Evolutionary conservation across 129 eudicot genomes (phyloP).

Genomic region (Kitagawia praeruptora): DNA sequence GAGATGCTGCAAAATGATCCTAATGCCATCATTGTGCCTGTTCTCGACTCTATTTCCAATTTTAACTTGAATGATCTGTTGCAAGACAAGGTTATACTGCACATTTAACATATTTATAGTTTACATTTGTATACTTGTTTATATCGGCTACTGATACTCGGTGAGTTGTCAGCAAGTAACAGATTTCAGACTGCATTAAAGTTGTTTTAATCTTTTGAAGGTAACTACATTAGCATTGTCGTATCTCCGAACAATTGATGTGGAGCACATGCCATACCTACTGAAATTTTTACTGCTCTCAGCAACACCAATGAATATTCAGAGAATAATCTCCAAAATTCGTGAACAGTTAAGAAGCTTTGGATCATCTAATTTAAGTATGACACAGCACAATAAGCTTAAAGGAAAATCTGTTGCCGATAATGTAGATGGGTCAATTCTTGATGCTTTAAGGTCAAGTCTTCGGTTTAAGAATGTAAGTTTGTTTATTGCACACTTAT

Average conservation of each 20-base stretch:
- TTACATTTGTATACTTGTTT: background rate
- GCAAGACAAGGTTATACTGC: slow-evolving; percentile 57
- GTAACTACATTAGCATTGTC: slow-evolving; percentile 68
- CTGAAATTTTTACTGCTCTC: slow-evolving; percentile 66
- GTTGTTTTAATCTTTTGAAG: slow-evolving; percentile 32
- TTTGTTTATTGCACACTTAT: slow-evolving; percentile 8
- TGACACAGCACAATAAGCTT: slow-evolving; percentile 41
- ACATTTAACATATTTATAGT: background rate
- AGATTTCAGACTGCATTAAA: background rate
- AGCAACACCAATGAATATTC: slow-evolving; percentile 48
- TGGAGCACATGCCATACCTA: slow-evolving; percentile 61
- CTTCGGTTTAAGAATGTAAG: slow-evolving; percentile 65
- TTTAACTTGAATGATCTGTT: slow-evolving; percentile 64
- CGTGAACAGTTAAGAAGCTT: slow-evolving; percentile 63
- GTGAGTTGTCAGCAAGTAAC: background rate
- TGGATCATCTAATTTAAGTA: slow-evolving; percentile 35
- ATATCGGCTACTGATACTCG: background rate
- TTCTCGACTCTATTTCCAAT: slow-evolving; percentile 66
- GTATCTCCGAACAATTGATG: slow-evolving; percentile 68
- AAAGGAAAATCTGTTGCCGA: slow-evolving; percentile 59
- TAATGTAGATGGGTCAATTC: slow-evolving; percentile 54
- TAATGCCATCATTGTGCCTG: slow-evolving; percentile 49
- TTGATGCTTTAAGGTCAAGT: slow-evolving; percentile 69
- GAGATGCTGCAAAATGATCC: slow-evolving; percentile 65
- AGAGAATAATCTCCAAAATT: slow-evolving; percentile 65